Base-by-base conservation (phyloP, 306 rosid species). In the Vigna hirtella region DNA sequence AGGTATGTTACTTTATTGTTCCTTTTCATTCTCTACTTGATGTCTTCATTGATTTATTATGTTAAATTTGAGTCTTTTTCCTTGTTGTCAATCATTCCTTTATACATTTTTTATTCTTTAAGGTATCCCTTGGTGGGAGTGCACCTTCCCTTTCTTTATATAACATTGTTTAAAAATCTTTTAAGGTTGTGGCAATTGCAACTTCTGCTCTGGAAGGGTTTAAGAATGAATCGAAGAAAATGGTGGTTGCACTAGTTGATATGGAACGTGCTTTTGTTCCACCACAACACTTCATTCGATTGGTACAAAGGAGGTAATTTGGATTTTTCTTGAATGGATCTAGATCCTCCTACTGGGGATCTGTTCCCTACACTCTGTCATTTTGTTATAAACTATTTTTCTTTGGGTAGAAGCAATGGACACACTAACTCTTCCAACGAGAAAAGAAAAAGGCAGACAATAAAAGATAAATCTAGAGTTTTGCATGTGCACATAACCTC, bases 201-300 rank as follows among this genome's bases (percentile, higher is more conserved):
- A 88, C 88, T 57, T 85, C 90, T 79, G 98, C 98, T 9, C 81
- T 95, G 28, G 99, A 95, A 65, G 90, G 66, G 73, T 95, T 95
- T 80, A 95, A 92, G 86, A 91, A 72, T 78, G 98, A 94, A 72
- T 89, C 98, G 4, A 94, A 88, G 91, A 92, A 95, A 86, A 93
- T 95, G 98, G 98, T 95, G 82, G 91, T 95, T 80, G 98, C 98
- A 18, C 85, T 95, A 48, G 99, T 95, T 79, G 99, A 95, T 83
- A 95, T 95, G 99, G 99, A 95, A 84, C 93, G 99, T 73, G 96
- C 98, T 83, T 95, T 95, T 91, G 99, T 95, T 81, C 98, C 98
- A 55, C 99, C 99, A 2, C 98, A 95, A 57, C 99, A 95, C 73
- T 95, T 95, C 82, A 95, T 95, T 84, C 97, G 99, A 51, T 85